These are phyloP conservation scores for Boechera stricta DNA, from an alignment of 345 rosid genomes.

Conservation along the genomic window DNA sequence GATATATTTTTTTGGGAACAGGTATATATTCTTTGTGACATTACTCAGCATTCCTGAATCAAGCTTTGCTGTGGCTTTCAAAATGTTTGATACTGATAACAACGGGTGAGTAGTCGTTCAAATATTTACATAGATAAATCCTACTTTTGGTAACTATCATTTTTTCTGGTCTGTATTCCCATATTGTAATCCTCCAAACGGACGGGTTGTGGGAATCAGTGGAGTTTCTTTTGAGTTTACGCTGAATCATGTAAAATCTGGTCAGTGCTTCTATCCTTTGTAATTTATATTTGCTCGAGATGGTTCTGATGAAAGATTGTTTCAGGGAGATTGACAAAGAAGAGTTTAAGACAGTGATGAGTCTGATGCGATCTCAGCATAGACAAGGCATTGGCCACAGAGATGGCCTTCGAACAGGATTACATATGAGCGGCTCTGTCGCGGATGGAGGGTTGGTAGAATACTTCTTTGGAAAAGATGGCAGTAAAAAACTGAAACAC, in stretches of 20 bases:
- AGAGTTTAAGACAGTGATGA: constrained; percentile 96
- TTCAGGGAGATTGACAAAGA: constrained; percentile 77
- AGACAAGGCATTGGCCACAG: constrained; percentile 79
- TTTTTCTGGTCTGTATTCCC: constrained; percentile 41
- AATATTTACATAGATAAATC: constrained; percentile 22
- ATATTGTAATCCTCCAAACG: constrained; percentile 42
- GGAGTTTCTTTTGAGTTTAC: constrained; percentile 47
- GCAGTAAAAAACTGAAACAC: constrained; percentile 61
- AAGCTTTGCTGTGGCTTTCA: constrained; percentile 81
- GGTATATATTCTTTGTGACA: constrained; percentile 93
- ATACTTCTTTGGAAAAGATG: constrained; percentile 88
- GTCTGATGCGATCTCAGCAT: constrained; percentile 82
- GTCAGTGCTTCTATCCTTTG: constrained; percentile 42
- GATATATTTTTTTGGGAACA: constrained; percentile 45
- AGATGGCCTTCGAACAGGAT: constrained; percentile 71
- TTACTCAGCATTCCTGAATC: constrained; percentile 93
- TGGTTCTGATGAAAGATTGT: constrained; percentile 18
- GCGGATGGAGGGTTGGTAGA: constrained; percentile 87
- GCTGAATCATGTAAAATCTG: constrained; percentile 44
- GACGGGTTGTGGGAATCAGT: constrained; percentile 40
- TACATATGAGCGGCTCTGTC: constrained; percentile 67
- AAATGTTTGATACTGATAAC: constrained; percentile 85
- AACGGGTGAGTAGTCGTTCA: constrained; percentile 64
- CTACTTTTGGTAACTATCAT: constrained; percentile 33
- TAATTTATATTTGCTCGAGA: constrained; percentile 25